Evolutionary conservation across 495 filamentous ascomycete genomes (phyloP), one percentile per base, ranked within the genome.

Genomic region (Penicillium robsamsonii): DNA sequence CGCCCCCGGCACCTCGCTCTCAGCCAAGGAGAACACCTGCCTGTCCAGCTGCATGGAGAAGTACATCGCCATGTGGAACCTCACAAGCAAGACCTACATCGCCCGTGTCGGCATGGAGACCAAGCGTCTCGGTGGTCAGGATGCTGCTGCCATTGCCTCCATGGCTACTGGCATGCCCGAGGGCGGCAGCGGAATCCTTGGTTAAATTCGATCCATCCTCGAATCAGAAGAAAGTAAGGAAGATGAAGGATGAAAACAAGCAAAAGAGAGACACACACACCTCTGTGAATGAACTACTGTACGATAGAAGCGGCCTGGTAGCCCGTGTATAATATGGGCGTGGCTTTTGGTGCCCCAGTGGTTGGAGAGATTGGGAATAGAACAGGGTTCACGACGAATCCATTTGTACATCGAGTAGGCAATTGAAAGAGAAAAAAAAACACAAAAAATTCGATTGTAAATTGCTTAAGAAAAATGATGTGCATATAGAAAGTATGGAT

Each of bases 11-110:
- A 72, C 80, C 48, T 88, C 87, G 40, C 74, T 97, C 46, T 91
- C 90, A 35, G 71, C 77, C 50, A 80, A 77, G 64, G 84, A 92
- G 75, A 83, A 87, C 71, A 78, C 81, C 43, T 98, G 94, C 81
- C 81, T 93, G 56, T 87, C 87, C 7, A 75, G 79, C 57, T 98
- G 94, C 78, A 94, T 96, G 88, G 90, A 97, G 70, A 98, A 98
- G 77, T 98, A 98, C 79, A 96, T 97, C 81, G 74, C 79, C 24
- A 82, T 89, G 31, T 98, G 95, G 95, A 96, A 97, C 71, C 77
- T 80, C 53, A 88, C 96, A 55, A 91, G 85, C 72, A 68, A 80
- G 56, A 79, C 85, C 25, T 96, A 96, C 69, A 79, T 96, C 59
- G 65, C 65, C 46, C 81, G 90, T 63, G 80, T 96, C 72, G 85